Base-by-base conservation (phyloP, 2,329 filamentous ascomycete genomes). In the Fusarium sp. region DNA sequence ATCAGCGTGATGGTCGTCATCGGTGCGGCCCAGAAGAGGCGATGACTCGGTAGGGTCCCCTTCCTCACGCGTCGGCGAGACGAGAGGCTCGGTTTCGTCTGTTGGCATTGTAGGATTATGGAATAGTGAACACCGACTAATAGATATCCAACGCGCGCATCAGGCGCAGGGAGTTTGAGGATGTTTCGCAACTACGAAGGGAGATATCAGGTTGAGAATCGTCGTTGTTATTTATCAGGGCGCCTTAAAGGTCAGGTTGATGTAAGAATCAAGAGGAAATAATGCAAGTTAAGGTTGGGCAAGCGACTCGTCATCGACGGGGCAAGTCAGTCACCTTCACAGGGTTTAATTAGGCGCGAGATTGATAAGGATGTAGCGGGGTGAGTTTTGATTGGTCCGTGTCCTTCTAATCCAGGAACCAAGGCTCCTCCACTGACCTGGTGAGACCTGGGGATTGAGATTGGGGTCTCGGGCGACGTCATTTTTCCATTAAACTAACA, bases 41-140 rank as follows among this genome's bases (percentile, higher is more conserved):
- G 86, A 85, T n/a, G 83, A 81, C 71, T 89, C 87, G 43, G 71
- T 77, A 22, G 68, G 74, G 57, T 61, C 74, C 47, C 73, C 63
- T n/a, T 73, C 63, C 12, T 79, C 77, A 46, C 66, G 73, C 38
- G 79, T 77, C 32, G 77, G 74, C 16, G 81, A 77, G 46, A 86
- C 79, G 63, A 87, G 78, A 40, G 83, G 84, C 24, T 83, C 80
- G 65, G 78, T 79, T 75, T 86, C 85, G 57, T 81, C 75, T 56
- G 81, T 78, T 27, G 85, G 75, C 85, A 87, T 87, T 63, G 51
- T 75, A 59, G 44, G 52, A 32, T 54, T 57, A 46, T 64, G 34
- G 61, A 70, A 32, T 59, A 83, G 43, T 78, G 79, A 52, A 79
- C 77, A 16, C 66, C 46, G 63, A 57, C 56, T 74, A 67, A 40